Evolutionary conservation across 2,329 filamentous ascomycete genomes (phyloP).

Genomic region (Leptosphaerulina australis): DNA sequence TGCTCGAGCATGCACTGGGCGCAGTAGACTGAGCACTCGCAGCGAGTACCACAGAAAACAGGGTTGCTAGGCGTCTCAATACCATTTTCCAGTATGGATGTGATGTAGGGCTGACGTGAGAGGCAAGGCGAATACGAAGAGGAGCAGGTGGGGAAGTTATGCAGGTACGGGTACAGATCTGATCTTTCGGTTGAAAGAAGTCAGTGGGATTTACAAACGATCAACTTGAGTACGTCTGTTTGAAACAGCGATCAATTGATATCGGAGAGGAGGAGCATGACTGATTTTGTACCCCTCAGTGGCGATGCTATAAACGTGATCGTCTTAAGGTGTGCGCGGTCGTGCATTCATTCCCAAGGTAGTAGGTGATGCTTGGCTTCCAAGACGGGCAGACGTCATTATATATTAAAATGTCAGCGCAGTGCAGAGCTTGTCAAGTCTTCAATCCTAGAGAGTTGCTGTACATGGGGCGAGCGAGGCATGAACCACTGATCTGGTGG

Average conservation of each 20-base stretch:
- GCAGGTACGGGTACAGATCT: constrained; percentile 16
- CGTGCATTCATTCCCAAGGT: constrained; percentile 27
- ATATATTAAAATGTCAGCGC: background rate
- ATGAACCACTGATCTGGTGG: constrained; percentile 3
- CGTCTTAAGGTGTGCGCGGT: constrained; percentile 8
- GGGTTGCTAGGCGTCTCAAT: constrained; percentile 35
- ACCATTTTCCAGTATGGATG: constrained; percentile 21
- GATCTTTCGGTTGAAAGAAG: constrained; percentile 3
- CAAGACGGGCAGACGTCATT: constrained; percentile 28
- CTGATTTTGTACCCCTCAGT: constrained; percentile 28
- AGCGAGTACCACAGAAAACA: constrained; percentile 30
- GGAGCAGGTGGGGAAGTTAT: constrained; percentile 11
- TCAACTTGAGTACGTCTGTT: constrained; percentile 2
- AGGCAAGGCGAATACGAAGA: background rate
- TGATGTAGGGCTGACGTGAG: constrained; percentile 24
- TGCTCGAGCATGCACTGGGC: constrained; percentile 40
- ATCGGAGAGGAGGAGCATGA: constrained; percentile 9
- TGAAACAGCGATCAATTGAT: constrained; percentile 1
- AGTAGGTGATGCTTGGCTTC: constrained; percentile 26
- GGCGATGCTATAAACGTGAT: constrained; percentile 21
- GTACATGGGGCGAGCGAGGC: constrained; percentile 14
- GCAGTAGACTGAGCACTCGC: constrained; percentile 32
- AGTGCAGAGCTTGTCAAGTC: constrained; percentile 16
- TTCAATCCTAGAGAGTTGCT: constrained; percentile 15
- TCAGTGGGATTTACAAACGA: constrained; percentile 1